Percentiles rank a stretch among this genome's conserved stretches.
Evolutionary conservation across 2,329 filamentous ascomycete species (phyloP).

Genomic region (Hymenoscyphus salicellus): DNA sequence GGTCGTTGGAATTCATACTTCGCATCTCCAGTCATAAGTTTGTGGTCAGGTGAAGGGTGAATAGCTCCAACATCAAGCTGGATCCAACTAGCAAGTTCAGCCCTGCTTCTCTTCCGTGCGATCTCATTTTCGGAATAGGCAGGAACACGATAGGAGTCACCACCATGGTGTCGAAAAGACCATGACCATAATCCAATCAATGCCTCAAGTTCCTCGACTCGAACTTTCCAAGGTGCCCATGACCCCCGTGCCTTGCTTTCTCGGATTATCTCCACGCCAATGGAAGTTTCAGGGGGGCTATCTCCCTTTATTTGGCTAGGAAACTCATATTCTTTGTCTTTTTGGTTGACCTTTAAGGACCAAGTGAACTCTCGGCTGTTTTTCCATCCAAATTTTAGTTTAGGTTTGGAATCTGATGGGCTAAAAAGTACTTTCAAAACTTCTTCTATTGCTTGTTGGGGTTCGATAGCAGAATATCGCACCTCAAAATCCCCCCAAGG

Average conservation of each 20-base stretch:
- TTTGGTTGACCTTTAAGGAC: too few relatives aligned
- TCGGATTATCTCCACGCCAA: not conserved
- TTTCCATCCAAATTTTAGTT: not conserved
- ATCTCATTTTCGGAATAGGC: not conserved
- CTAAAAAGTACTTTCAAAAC: not conserved
- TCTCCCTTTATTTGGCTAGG: too few relatives aligned
- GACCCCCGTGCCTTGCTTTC: not conserved
- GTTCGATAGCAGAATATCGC: not conserved
- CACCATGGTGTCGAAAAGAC: not conserved
- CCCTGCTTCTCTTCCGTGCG: not conserved
- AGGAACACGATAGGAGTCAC: not conserved
- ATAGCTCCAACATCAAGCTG: not conserved
- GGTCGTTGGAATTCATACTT: not conserved
- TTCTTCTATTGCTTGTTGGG: not conserved
- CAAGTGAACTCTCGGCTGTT: not conserved
- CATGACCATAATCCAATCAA: not conserved
- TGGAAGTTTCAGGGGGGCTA: not conserved
- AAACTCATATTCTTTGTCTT: too few relatives aligned
- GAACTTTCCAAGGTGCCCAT: not conserved
- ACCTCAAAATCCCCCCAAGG: not conserved
- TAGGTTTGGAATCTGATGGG: not conserved
- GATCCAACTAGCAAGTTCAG: not conserved
- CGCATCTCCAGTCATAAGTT: not conserved
- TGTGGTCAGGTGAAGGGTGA: not conserved
- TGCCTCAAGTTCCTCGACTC: not conserved